Base-by-base conservation (phyloP, 345 rosid genomes). In the Dovyalis caffra region DNA sequence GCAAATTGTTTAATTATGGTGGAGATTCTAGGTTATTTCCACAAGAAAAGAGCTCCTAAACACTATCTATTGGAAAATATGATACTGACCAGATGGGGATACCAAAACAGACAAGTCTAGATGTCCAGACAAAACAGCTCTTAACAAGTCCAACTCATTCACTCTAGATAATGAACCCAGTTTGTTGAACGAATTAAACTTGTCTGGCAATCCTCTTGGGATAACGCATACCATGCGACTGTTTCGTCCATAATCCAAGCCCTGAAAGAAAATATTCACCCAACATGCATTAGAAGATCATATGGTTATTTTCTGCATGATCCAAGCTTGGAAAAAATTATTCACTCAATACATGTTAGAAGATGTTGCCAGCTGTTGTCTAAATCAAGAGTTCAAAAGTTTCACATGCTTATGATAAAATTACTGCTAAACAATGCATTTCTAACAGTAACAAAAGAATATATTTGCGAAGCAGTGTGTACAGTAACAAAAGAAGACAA, bases 51-150 rank as follows among this genome's bases (percentile, higher is more conserved):
- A 1, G n/a, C n/a, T n/a, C n/a, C n/a, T n/a, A n/a, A n/a, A 45
- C 40, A 38, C 57, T 56, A 43, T 35, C 51, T 1, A 60, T 23
- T 32, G 32, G 25, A 66, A 71, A 37, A 63, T 12, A 61, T 40
- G 64, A 60, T 40, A 67, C 74, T 79, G 79, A 95, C 99, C 97
- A 3, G 91, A 81, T 28, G 93, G 87, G 64, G 82, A 80, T 69
- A 82, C 81, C 84, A 95, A 77, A 10, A 76, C 73, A 71, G 91
- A 81, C 43, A 83, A 79, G 76, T 90, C 86, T 66, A 95, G 86
- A 74, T 79, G 80, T 68, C 95, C 98, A 20, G 95, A 90, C 57
- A 95, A 74, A 77, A 86, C 73, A 70, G 95, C 95, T 64, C 90
- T 45, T 51, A 91, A 60, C 72, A 95, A 76, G 70, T 91, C 91